Evolutionary conservation across 352 stramenopile genomes (phyloP).

Genomic region (Elongisporangium senticosum): DNA sequence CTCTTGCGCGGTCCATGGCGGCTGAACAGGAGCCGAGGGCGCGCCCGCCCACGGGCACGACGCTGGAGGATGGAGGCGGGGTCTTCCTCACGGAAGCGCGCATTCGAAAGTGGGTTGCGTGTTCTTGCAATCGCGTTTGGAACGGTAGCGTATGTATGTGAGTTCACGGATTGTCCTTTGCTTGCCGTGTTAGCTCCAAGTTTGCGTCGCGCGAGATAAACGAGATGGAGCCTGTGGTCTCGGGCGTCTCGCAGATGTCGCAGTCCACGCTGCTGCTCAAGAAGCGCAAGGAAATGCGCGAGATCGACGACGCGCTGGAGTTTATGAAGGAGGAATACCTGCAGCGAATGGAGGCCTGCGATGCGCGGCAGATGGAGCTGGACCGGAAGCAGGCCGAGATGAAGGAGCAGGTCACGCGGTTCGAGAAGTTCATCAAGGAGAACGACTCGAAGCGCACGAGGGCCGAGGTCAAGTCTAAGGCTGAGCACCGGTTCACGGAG

Average conservation of each 20-base stretch:
- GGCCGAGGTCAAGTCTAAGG: slow-evolving; percentile 87
- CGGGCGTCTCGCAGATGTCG: slow-evolving; percentile 81
- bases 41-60: neutral
- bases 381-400: slow-evolving; percentile 88
- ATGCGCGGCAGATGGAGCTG: slow-evolving; percentile 72
- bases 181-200: slow-evolving; percentile 22
- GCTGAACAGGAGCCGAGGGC: neutral
- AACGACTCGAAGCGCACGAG: slow-evolving; percentile 88
- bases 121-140: neutral
- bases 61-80: slow-evolving; percentile 37
- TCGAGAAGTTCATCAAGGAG: slow-evolving; percentile 93
- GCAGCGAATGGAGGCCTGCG: slow-evolving; percentile 84
- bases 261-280: slow-evolving; percentile 90
- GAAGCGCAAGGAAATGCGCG: slow-evolving; percentile 91
- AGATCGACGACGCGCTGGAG: slow-evolving; percentile 89
- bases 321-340: slow-evolving; percentile 92
- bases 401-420: slow-evolving; percentile 87
- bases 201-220: slow-evolving; percentile 50
- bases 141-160: no score
- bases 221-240: slow-evolving; percentile 74
- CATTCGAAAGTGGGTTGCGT: slow-evolving; percentile 34
- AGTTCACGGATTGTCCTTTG: neutral
- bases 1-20: neutral
- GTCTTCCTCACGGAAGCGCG: slow-evolving; percentile 77
- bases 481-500: slow-evolving; percentile 65